phyloP scores from a whole-genome alignment of 2,329 filamentous ascomycete genomes.

The Verticillium dahliae region DNA sequence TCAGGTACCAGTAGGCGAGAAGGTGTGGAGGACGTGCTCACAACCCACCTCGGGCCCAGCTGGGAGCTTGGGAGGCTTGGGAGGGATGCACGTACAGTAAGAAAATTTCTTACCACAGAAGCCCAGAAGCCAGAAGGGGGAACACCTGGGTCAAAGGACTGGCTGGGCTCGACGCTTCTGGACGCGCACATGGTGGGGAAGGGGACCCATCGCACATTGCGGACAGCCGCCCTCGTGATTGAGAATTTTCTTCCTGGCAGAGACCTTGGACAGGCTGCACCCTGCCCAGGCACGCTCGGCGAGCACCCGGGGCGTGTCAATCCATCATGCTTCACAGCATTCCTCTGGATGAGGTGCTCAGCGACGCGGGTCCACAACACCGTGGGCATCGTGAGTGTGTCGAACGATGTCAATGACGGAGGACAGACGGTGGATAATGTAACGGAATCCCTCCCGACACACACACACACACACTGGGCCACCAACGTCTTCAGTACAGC shows the following conservation, averaged over 20 bases:
- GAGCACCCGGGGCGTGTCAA: neutral
- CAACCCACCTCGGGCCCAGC: too few relatives aligned
- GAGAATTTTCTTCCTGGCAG: neutral
- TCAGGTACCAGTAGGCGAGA: neutral
- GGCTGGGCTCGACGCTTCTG: neutral
- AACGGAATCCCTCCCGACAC: too few relatives aligned
- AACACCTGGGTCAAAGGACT: neutral
- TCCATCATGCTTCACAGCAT: neutral
- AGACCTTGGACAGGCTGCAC: too few relatives aligned
- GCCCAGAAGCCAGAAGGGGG: neutral
- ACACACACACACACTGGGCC: too few relatives aligned
- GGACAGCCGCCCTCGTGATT: neutral
- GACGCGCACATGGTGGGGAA: neutral
- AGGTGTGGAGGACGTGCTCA: neutral
- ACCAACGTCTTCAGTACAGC: too few relatives aligned
- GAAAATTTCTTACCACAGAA: neutral
- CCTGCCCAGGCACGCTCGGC: neutral
- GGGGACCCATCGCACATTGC: neutral
- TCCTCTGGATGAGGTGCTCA: neutral
- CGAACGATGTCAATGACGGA: neutral
- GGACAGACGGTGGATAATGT: too few relatives aligned
- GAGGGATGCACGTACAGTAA: neutral
- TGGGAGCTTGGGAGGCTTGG: neutral
- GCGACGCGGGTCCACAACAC: neutral
- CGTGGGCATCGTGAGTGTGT: neutral